These are phyloP conservation scores for Ceratocystis eucalypticola DNA, from an alignment of 2,329 filamentous ascomycete species.

Conservation along the genomic window DNA sequence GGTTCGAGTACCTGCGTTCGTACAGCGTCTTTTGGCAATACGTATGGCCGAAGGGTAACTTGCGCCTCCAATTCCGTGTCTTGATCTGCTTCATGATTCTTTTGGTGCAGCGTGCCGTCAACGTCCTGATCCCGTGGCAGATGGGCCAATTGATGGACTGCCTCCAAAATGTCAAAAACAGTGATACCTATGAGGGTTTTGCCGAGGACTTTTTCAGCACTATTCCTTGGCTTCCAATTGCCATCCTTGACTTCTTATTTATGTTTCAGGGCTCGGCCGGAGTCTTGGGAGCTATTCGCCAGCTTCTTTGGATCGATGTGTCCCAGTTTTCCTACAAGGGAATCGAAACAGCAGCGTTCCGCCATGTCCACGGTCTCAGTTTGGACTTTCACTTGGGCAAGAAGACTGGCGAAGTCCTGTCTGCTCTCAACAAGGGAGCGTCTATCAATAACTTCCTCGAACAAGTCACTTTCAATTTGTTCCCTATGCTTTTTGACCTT, in stretches of 20 bases:
- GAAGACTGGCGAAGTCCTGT: slow-evolving; percentile 89
- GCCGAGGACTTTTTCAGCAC: slow-evolving; percentile 19
- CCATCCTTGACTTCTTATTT: slow-evolving; percentile 33
- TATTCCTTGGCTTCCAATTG: slow-evolving; percentile 50
- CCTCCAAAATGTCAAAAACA: slow-evolving; percentile 43
- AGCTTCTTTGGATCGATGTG: slow-evolving; percentile 88
- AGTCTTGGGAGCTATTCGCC: slow-evolving; percentile 66
- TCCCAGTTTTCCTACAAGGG: slow-evolving; percentile 94
- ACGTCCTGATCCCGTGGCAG: slow-evolving; percentile 72
- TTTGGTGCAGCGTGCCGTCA: slow-evolving; percentile 66
- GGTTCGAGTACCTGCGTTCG: slow-evolving; percentile 90
- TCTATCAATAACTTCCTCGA: slow-evolving; percentile 95
- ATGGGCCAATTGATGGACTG: slow-evolving; percentile 67
- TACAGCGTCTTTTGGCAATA: slow-evolving; percentile 95
- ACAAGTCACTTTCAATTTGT: slow-evolving; percentile 87
- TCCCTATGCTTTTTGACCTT: slow-evolving; percentile 88
- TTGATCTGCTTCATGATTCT: slow-evolving; percentile 71
- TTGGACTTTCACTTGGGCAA: slow-evolving; percentile 95
- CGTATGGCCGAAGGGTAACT: slow-evolving; percentile 78
- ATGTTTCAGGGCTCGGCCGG: slow-evolving; percentile 76
- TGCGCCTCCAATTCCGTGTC: slow-evolving; percentile 61
- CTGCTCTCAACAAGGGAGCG: slow-evolving; percentile 87
- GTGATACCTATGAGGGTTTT: slow-evolving; percentile 28
- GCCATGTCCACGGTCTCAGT: slow-evolving; percentile 90
- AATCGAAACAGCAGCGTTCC: slow-evolving; percentile 86